phyloP scores from a whole-genome alignment of 1,284 basidiomycete genomes.

The Coniferiporia sulphurascens region DNA sequence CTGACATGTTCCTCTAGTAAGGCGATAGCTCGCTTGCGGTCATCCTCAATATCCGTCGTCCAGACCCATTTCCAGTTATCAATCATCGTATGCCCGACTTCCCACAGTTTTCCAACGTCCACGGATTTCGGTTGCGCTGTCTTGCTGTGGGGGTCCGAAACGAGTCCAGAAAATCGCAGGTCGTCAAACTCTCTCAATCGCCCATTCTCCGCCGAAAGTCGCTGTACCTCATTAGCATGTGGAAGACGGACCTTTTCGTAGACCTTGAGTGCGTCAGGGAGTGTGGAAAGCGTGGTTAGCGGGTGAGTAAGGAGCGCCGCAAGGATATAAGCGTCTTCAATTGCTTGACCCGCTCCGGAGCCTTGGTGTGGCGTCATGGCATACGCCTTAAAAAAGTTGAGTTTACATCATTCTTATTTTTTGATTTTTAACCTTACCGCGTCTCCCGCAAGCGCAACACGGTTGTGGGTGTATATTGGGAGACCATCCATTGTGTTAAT shows the following conservation, averaged over 20 bases:
- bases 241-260: constrained; percentile 36
- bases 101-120: constrained; percentile 20
- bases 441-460: constrained; percentile 20
- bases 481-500: constrained; percentile 14
- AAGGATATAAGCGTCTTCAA: constrained; percentile 32
- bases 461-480: constrained; percentile 7
- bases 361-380: constrained; percentile 21
- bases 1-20: not conserved
- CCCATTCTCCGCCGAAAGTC: constrained; percentile 26
- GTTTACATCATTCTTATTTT: not conserved
- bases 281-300: constrained; percentile 20
- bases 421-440: constrained; percentile 8
- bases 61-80: constrained; percentile 31
- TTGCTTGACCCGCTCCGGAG: constrained; percentile 19
- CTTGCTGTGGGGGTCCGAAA: not conserved
- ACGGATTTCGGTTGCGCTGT: too few species aligned
- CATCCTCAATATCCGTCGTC: constrained; percentile 15
- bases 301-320: constrained; percentile 30
- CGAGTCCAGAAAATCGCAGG: constrained; percentile 19
- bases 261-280: constrained; percentile 27
- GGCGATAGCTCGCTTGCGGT: not conserved
- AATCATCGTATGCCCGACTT: constrained; percentile 26
- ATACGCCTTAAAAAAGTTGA: constrained; percentile 11
- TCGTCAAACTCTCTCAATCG: constrained; percentile 24
- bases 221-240: constrained; percentile 28